Percentiles rank a stretch among this genome's conserved stretches.
These are phyloP conservation scores for Saprolegnia diclina DNA, from an alignment of 352 stramenopile species.

Conservation along the genomic window DNA sequence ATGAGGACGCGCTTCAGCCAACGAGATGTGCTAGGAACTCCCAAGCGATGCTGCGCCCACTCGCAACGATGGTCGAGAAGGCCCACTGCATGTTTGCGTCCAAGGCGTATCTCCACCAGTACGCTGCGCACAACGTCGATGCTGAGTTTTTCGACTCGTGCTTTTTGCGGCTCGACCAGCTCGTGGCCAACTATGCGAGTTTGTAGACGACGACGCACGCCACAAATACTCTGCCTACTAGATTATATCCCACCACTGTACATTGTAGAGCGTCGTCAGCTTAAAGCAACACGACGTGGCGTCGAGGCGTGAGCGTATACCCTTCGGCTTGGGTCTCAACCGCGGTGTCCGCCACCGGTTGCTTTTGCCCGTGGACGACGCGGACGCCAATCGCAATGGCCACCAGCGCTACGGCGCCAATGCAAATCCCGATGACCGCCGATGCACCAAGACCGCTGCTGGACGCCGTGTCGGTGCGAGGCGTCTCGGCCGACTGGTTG, in stretches of 20 bases:
- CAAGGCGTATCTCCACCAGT: constrained; percentile 61
- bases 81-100: constrained; percentile 62
- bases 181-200: constrained; percentile 54
- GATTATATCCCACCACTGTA: no score
- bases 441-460: background rate
- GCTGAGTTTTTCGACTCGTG: constrained; percentile 53
- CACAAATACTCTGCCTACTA: no score
- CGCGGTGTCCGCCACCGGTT: background rate
- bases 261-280: background rate
- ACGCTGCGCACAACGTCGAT: constrained; percentile 48
- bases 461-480: background rate
- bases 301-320: background rate
- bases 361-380: background rate
- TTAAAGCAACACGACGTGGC: background rate
- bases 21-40: constrained; percentile 45
- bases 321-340: background rate
- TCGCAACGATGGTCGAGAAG: constrained; percentile 49
- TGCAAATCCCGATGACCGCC: constrained; percentile 2
- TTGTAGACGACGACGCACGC: constrained; percentile 22
- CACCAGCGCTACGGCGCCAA: background rate
- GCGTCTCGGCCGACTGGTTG: background rate
- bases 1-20: background rate
- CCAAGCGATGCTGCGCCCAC: constrained; percentile 44
- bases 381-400: constrained; percentile 5
- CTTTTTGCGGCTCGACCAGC: constrained; percentile 66